Evolutionary conservation across 1,139 yeast species (phyloP).

Genomic region (Yamadazyma buinensis): DNA sequence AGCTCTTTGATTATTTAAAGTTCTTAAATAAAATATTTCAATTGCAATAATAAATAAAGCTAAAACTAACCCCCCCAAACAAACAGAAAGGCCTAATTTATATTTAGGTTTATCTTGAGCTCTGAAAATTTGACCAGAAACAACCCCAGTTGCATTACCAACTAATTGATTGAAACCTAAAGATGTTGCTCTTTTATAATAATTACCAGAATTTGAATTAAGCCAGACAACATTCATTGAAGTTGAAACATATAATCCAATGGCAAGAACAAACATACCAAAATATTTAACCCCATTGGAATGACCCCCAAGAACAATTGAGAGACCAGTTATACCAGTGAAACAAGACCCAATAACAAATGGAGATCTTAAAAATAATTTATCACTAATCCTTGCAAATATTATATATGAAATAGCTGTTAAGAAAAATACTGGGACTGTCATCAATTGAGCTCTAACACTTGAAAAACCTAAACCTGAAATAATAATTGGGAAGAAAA

Average conservation of each 20-base stretch:
- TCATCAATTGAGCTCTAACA: constrained; percentile 44
- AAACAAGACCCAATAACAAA: constrained; percentile 22
- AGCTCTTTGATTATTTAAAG: background rate
- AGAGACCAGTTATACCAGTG: constrained; percentile 37
- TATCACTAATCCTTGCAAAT: constrained; percentile 40
- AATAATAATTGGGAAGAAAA: constrained; percentile 46
- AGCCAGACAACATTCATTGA: constrained; percentile 45
- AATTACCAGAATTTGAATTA: constrained; percentile 41
- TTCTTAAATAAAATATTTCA: constrained; percentile 2
- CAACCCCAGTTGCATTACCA: constrained; percentile 44
- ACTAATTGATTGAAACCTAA: constrained; percentile 41
- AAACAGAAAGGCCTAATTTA: constrained; percentile 31
- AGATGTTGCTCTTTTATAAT: constrained; percentile 43
- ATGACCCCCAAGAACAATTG: constrained; percentile 26
- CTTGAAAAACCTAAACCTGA: constrained; percentile 41
- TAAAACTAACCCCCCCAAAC: constrained; percentile 28
- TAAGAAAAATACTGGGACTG: constrained; percentile 46
- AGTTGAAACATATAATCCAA: constrained; percentile 36
- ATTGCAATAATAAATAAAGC: constrained; percentile 1
- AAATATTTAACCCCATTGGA: constrained; percentile 40
- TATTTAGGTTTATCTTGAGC: constrained; percentile 34
- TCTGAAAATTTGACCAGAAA: constrained; percentile 43
- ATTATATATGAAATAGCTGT: constrained; percentile 36
- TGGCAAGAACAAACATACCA: constrained; percentile 42
- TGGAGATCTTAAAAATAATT: constrained; percentile 15